Base-by-base conservation (phyloP, 1,284 basidiomycete genomes). In the Cryptococcus sp. region DNA sequence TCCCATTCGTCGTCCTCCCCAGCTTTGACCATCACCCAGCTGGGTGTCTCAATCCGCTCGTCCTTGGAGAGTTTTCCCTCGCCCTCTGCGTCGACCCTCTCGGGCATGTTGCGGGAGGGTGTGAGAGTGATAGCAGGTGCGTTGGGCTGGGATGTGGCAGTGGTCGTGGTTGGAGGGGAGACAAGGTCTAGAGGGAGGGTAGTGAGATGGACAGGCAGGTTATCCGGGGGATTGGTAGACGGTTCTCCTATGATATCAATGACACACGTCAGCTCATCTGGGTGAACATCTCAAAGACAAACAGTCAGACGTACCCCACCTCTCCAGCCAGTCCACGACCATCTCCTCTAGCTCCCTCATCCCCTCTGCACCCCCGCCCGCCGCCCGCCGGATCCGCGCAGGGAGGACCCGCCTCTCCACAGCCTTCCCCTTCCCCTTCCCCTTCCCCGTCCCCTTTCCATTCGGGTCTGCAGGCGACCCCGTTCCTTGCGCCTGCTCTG, bases 291-390 rank as follows among this genome's bases (percentile, higher is more conserved):
- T 44, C 46, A 6, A 47, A 50, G 43, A 24, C 52, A 33, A 51
- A 33, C n/a, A n/a, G n/a, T n/a, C n/a, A n/a, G 38, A 84, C 88
- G 73, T 76, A 92, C 90, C 81, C 80, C 82, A 84, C 68, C 88
- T 83, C 73, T 84, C 84, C 67, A 88, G 82, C 66, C 86, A 87
- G 67, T 92, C 89, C 60, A 91, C 76, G 70, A 94, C 87, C 84
- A 90, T 86, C 59, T 85, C 71, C 79, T 94, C 91, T 28, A 87
- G 78, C 62, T 91, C 88, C 70, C 84, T 56, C n/a, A 73, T 70
- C 5, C 71, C 70, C 47, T 76, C 73, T 21, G 65, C 83, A 38
- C 77, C 77, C 2, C 85, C 86, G 39, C 87, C 86, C 4, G 87
- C 87, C 50, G 88, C 86, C 56, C 89, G 83, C 63, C 88, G 82